Base-by-base conservation (phyloP, 169 alveolate species). In the Cryptosporidium ryanae region DNA sequence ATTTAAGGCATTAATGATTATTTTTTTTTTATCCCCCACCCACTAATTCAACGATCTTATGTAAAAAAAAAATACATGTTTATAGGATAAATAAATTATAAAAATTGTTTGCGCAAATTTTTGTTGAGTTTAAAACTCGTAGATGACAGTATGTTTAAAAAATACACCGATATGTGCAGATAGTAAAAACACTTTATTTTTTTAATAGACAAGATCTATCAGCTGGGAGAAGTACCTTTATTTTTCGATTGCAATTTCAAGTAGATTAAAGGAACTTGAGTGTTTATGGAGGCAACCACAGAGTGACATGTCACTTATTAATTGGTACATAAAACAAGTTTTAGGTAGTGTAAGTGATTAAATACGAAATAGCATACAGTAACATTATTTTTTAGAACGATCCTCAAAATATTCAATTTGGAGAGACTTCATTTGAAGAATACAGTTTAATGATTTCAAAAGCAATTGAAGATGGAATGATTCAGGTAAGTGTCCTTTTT, bases 221-320 rank as follows among this genome's bases (percentile, higher is more conserved):
- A 46, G 43, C 3, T 76, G 87, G 87, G 59, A 59, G 21, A 59
- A 21, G 6, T 76, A 76, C 21, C 12, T 76, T 13, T 10, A 76
- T 76, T 76, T 76, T 61, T 59, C 76, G n/a, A 76, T 61, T 21
- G 31, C 57, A 18, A 15, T 76, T 38, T 59, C 65, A 32, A 59
- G 13, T 65, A 52, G 63, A 23, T 63, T 76, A 27, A 76, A 76
- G 44, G 46, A 76, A 18, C 49, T 76, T 23, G 87, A 76, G n/a
- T 34, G 34, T 25, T 31, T 32, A 57, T 76, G 87, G 87, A 23
- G 44, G 15, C 87, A 76, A 29, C 87, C 87, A 12, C 87, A 76
- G 38, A 76, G 87, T 38, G 87, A 76, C 54, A 23, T 76, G 0
- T 59, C 87, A 32, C 63, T 76, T 8, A 76, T 76, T n/a, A 44